Percentiles rank a stretch among this genome's conserved stretches.
Evolutionary conservation across 257 asterid genomes (phyloP).

Genomic region (Thymus mandschuricus): DNA sequence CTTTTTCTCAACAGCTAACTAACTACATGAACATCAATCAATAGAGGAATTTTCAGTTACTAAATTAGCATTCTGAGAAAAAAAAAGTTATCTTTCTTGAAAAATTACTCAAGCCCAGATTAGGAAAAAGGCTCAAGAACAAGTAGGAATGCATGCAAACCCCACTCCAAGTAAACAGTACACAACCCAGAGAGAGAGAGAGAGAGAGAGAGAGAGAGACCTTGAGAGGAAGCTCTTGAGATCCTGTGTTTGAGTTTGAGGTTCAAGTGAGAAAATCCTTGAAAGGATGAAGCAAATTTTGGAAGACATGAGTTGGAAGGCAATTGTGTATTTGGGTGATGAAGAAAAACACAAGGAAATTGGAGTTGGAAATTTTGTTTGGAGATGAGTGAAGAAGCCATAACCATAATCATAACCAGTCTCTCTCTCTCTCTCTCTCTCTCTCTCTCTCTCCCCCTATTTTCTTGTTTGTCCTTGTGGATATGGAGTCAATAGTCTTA

Average conservation of each 20-base stretch:
- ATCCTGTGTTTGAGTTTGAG: constrained; percentile 34
- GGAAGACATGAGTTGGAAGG: constrained; percentile 25
- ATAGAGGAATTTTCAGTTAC: neutral
- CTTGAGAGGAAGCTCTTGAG: constrained; percentile 57
- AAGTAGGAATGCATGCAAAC: neutral
- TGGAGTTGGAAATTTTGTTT: constrained; percentile 25
- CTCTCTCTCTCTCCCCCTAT: constrained; percentile 6
- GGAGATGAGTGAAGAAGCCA: constrained; percentile 59
- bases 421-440: neutral
- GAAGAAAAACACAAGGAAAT: constrained; percentile 14
- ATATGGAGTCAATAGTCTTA: neutral
- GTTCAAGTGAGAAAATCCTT: constrained; percentile 39
- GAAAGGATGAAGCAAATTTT: constrained; percentile 23
- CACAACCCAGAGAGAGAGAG: neutral
- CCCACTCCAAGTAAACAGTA: neutral
- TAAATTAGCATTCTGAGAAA: neutral
- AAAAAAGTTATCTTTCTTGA: constrained; percentile 5
- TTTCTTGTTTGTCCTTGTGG: neutral
- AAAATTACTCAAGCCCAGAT: constrained; percentile 23
- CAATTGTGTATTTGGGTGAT: constrained; percentile 31
- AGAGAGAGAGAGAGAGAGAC: constrained; percentile 35
- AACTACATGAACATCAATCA: no score
- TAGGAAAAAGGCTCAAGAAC: constrained; percentile 2
- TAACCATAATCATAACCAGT: constrained; percentile 30
- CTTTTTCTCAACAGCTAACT: no score